Percentiles rank a stretch among this genome's conserved stretches.
These are phyloP conservation scores for Jaenimonas drosophilae DNA, from an alignment of 208 protist genomes.

Conservation along the genomic window DNA sequence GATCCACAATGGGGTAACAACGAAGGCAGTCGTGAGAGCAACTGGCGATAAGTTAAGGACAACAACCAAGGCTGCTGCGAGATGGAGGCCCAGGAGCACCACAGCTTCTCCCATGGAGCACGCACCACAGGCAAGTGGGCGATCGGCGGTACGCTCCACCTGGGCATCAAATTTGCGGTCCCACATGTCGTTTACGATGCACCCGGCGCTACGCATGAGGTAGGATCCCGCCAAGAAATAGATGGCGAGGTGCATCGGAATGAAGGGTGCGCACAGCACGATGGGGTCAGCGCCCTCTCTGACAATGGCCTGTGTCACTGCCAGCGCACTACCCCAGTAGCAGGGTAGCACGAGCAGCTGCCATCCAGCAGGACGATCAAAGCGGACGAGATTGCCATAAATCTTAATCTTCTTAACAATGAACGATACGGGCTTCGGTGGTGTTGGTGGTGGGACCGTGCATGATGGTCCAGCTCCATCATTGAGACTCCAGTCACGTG, in stretches of 20 bases:
- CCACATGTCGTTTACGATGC: constrained; percentile 82
- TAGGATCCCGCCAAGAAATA: constrained; percentile 61
- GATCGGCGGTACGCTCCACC: constrained; percentile 57
- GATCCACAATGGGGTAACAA: constrained; percentile 48
- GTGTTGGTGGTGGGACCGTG: constrained; percentile 7
- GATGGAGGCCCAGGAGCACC: constrained; percentile 29
- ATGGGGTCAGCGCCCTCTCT: constrained; percentile 80
- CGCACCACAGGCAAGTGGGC: constrained; percentile 48
- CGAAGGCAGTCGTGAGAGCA: constrained; percentile 37
- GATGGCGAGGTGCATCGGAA: constrained; percentile 61
- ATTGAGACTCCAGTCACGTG: constrained; percentile 36
- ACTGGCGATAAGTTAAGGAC: constrained; percentile 58
- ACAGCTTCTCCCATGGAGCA: constrained; percentile 43
- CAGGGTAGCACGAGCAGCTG: constrained; percentile 68
- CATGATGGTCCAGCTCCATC: too few species aligned
- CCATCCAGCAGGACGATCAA: constrained; percentile 58
- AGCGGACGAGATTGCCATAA: constrained; percentile 56
- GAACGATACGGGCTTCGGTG: constrained; percentile 29
- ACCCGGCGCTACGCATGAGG: constrained; percentile 72
- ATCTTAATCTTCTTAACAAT: constrained; percentile 20
- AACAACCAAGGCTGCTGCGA: constrained; percentile 31
- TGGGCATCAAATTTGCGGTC: constrained; percentile 64
- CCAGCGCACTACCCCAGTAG: constrained; percentile 68
- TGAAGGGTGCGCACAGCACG: constrained; percentile 62
- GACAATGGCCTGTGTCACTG: constrained; percentile 70